A percentile compares a stretch with the other conserved stretches of the same genome.
Conservation (phyloP, 768 basidiomycete species). For the Kwoniella newhampshirensis region DNA sequence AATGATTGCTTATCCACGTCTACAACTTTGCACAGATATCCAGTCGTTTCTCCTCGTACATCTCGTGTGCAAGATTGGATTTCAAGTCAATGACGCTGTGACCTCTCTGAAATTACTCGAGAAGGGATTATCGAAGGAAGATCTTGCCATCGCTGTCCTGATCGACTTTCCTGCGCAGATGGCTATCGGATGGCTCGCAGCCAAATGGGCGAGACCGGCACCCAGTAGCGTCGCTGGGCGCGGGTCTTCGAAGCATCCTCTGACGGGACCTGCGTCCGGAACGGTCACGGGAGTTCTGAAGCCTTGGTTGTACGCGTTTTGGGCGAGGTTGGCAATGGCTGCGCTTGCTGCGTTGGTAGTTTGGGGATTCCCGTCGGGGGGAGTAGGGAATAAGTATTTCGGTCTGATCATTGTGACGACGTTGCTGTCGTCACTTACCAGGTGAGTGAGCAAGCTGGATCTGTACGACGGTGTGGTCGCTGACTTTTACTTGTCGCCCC, state of each 20-base stretch:
- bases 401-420: constrained; percentile 75
- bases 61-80: constrained; percentile 88
- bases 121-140: constrained; percentile 92
- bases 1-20: neutral
- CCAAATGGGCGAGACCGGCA: constrained; percentile 71
- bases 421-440: constrained; percentile 76
- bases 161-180: constrained; percentile 99
- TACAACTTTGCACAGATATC: constrained; percentile 65
- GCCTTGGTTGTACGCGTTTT: constrained; percentile 83
- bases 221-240: constrained; percentile 52
- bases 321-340: constrained; percentile 76
- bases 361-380: constrained; percentile 69
- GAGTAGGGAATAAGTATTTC: constrained; percentile 65
- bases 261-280: constrained; percentile 11
- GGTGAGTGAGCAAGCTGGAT: constrained; percentile 59
- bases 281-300: constrained; percentile 60
- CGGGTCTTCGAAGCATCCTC: constrained; percentile 9
- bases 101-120: constrained; percentile 92
- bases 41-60: constrained; percentile 83
- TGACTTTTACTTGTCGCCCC: neutral
- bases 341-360: constrained; percentile 73
- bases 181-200: constrained; percentile 87
- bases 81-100: constrained; percentile 87
- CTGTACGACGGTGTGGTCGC: neutral
- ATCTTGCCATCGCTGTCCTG: constrained; percentile 89